A percentile compares a stretch with the other conserved stretches of the same genome.
phyloP scores from a whole-genome alignment of 139 green algal species.

The Ostreobium quekettii region DNA sequence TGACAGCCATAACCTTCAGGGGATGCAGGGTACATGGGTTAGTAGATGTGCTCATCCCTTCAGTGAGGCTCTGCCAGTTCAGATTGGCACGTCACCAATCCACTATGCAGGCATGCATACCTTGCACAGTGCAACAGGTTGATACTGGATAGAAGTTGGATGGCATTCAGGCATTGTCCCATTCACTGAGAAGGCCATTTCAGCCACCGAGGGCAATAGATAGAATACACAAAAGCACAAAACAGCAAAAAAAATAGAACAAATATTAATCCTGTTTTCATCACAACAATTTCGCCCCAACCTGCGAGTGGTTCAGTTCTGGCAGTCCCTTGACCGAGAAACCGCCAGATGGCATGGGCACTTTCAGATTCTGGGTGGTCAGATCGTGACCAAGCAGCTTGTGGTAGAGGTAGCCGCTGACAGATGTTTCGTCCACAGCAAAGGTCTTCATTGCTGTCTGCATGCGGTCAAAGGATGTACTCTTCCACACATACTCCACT shows the following conservation, averaged over 20 bases:
- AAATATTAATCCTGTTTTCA: too few species aligned
- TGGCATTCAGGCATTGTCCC: too few species aligned
- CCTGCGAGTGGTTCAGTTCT: constrained; percentile 89
- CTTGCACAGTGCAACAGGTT: too few species aligned
- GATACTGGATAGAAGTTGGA: too few species aligned
- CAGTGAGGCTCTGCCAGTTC: not conserved
- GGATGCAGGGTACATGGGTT: too few species aligned
- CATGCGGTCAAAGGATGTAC: constrained; percentile 87
- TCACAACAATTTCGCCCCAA: too few species aligned
- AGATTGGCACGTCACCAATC: too few species aligned
- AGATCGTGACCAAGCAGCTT: constrained; percentile 77
- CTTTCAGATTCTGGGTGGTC: constrained; percentile 25
- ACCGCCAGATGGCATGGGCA: constrained; percentile 35
- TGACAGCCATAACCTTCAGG: constrained; percentile 54
- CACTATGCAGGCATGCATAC: constrained; percentile 18
- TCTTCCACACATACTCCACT: constrained; percentile 93
- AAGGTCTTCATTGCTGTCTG: constrained; percentile 77
- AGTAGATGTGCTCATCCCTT: too few species aligned
- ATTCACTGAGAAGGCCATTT: too few species aligned
- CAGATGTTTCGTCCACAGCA: constrained; percentile 16
- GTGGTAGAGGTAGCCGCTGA: constrained; percentile 62
- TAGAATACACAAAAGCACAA: too few species aligned
- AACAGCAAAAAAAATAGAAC: too few species aligned
- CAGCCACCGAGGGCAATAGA: too few species aligned
- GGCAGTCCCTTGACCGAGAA: constrained; percentile 80